These are phyloP conservation scores for Chaetothyriales sp. DNA, from an alignment of 2,329 filamentous ascomycete genomes.

Conservation along the genomic window DNA sequence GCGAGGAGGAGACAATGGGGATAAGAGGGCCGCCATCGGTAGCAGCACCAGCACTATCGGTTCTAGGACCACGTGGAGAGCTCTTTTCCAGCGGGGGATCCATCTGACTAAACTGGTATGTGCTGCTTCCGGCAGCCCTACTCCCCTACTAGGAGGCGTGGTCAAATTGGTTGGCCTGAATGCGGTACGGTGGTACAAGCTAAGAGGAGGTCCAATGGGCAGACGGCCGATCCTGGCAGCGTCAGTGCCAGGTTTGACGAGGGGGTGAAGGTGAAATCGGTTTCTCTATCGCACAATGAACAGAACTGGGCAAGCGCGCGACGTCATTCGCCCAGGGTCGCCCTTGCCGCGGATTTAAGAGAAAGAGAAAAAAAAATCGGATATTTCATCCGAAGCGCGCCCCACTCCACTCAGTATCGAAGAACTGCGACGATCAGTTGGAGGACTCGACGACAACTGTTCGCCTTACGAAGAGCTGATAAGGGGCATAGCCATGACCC, in stretches of 20 bases:
- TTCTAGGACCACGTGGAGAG: conserved; percentile 1
- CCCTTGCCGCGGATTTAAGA: background rate
- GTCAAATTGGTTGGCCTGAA: background rate
- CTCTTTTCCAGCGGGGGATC: conserved; percentile 1
- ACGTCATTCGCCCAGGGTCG: background rate
- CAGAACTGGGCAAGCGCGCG: background rate
- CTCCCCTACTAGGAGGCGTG: background rate
- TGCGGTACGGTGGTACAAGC: background rate
- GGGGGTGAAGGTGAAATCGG: background rate
- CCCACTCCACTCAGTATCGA: background rate
- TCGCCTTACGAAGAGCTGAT: background rate
- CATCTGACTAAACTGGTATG: conserved; percentile 1
- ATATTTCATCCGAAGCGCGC: background rate
- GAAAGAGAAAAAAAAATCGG: background rate
- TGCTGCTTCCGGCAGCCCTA: background rate
- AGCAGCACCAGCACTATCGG: background rate
- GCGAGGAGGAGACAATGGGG: background rate
- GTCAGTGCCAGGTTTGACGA: background rate
- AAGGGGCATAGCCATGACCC: background rate
- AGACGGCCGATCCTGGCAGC: background rate
- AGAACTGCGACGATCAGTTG: background rate
- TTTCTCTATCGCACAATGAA: background rate
- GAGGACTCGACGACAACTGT: background rate
- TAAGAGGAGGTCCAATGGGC: background rate
- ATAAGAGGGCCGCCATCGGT: background rate